Evolutionary conservation across 495 filamentous ascomycete species (phyloP), one percentile per base, ranked within the genome.

Genomic region (Wilcoxina mikolae): DNA sequence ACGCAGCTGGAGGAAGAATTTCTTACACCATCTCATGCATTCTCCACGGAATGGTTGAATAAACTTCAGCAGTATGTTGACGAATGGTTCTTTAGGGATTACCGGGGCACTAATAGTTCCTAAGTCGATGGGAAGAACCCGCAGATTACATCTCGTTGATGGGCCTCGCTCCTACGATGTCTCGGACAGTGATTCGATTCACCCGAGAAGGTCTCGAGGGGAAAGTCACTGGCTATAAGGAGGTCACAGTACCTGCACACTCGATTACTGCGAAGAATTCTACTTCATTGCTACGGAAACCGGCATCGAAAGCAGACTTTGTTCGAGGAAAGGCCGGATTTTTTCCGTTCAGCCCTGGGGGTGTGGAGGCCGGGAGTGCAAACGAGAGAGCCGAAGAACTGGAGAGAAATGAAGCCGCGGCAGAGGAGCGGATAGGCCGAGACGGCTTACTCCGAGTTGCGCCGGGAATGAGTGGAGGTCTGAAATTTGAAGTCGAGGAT

Each of bases 201-300:
- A 81, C 79, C 39, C 78, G 93, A 51, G 87, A 95, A 67, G 93
- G 91, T 15, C 76, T 96, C 24, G 89, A 96, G 70, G 91, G 91
- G 18, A 77, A 84, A 27, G 88, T 98, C 12, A 94, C 85, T 17
- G 91, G 89, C 23, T 96, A 98, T 67, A 85, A 80, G 64, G 89
- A 96, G 69, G 84, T 96, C 47, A 95, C 91, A 0, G 79, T 96
- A 23, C 89, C 90, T 15, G 88, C 89, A 22, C 81, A 77, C 55
- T 90, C 85, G 54, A 87, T 86, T 1, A 96, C 84, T 17, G 91
- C 91, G 3, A 98, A 98, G 70, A 95, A 94, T 62, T 95, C 89
- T 22, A 98, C 93, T 0, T 95, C 88, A 0, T 73, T 98, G 33
- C 70, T 85, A 9, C 77, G 91, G 35, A 91, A 91, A 60, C 90